Evolutionary conservation across 2,329 filamentous ascomycete genomes (phyloP), one percentile per base, ranked within the genome.

Genomic region (Aspergillus fructus): DNA sequence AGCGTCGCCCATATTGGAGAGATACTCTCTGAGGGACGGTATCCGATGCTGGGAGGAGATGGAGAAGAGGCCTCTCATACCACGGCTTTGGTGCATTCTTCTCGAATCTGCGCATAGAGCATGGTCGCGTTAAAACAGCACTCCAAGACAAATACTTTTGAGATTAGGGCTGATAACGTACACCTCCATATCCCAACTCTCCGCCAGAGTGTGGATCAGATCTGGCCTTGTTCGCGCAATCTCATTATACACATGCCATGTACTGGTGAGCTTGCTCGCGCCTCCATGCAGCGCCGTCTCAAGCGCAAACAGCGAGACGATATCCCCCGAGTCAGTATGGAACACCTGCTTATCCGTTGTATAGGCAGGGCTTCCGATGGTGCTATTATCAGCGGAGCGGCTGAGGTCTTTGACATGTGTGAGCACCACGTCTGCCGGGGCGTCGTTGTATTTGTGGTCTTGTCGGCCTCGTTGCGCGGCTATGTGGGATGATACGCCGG

Each of bases 401-500:
- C 65, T 73, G 3, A 89, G 73, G 62, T 89, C 86, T 66, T 85
- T 89, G 71, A 89, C 85, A 60, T 89, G 86, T 9, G 79, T 74
- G 3, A 85, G 69, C 5, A 85, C 79, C 0, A 84, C 80, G 51
- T 84, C 82, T 1, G 64, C 62, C 0, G 57, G 55, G 11, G 61
- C 53, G 8, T 48, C 59, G 11, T 56, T n/a, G 6, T 58, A 62
- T 21, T 74, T 74, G 41, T 72, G 73, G 62, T 79, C 75, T 60
- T 81, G 78, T 0, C 75, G 68, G 2, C 74, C 78, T 3, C 77
- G 67, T 8, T 70, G 59, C 11, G 64, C 55, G 11, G 69, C 78
- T 34, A 80, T 71, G 60, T 80, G 74, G 4, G 74, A 73, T 1
- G 76, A 76, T 3, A 80, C 61, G 0, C 78, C 78, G 5, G 71